Conservation (phyloP, 257 asterid species). For the Mitragyna speciosa region DNA sequence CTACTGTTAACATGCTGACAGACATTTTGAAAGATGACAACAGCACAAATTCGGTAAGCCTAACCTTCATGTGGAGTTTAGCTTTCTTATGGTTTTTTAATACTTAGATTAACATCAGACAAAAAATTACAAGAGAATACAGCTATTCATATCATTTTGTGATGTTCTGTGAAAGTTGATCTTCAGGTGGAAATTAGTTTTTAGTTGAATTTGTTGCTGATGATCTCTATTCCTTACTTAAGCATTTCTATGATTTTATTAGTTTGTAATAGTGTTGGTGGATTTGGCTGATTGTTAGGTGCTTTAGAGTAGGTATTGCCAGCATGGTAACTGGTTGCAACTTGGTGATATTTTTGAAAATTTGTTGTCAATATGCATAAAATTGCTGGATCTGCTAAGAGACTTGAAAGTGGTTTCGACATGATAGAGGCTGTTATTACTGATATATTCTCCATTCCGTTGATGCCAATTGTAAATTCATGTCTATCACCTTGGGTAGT, state of each 20-base stretch:
- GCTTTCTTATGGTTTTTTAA: background rate
- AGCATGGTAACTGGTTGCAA: background rate
- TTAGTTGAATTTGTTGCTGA: background rate
- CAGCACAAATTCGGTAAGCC: constrained; percentile 73
- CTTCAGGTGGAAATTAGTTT: background rate
- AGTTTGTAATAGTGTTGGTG: background rate
- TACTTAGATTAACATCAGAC: background rate
- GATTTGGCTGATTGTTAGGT: background rate
- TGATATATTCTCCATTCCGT: background rate
- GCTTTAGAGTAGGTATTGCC: background rate
- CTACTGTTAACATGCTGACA: constrained; percentile 91
- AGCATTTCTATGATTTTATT: background rate
- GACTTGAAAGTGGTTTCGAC: background rate
- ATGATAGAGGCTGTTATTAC: background rate
- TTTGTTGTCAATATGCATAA: background rate
- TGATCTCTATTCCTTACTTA: background rate
- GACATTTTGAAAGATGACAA: constrained; percentile 80
- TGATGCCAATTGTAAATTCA: background rate
- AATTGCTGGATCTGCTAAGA: background rate
- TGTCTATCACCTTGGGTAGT: background rate
- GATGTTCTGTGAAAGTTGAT: background rate
- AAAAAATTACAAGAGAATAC: background rate
- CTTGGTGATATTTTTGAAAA: background rate
- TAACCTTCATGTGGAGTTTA: background rate
- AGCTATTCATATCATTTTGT: background rate